A percentile compares a stretch with the other conserved stretches of the same genome.
Evolutionary conservation across 2,329 filamentous ascomycete genomes (phyloP).

Genomic region (Ascosphaera acerosa): DNA sequence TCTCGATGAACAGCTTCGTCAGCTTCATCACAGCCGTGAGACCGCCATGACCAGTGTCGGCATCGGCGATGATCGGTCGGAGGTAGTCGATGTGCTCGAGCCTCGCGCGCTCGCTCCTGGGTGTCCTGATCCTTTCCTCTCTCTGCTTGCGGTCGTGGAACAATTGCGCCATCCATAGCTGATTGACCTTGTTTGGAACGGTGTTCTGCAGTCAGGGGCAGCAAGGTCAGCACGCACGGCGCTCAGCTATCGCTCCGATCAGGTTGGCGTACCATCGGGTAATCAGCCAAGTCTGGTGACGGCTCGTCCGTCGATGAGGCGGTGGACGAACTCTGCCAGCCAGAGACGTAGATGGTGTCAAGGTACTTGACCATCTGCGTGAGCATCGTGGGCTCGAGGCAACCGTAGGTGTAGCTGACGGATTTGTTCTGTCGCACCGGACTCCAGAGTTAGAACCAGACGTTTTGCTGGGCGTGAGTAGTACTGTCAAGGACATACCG

Average conservation of each 20-base stretch:
- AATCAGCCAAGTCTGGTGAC: constrained; percentile 91
- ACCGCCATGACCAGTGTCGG: constrained; percentile 89
- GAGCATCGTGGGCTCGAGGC: constrained; percentile 91
- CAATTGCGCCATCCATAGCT: constrained; percentile 93
- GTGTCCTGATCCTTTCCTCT: constrained; percentile 63
- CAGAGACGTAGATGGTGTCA: constrained; percentile 95
- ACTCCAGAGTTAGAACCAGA: neutral
- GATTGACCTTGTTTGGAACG: constrained; percentile 91
- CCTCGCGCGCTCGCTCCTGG: constrained; percentile 44
- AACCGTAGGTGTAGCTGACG: constrained; percentile 87
- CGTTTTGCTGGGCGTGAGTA: neutral
- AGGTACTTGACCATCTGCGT: constrained; percentile 99
- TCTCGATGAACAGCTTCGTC: constrained; percentile 91
- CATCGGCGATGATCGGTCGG: constrained; percentile 85
- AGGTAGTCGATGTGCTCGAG: constrained; percentile 76
- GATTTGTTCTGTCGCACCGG: constrained; percentile 37
- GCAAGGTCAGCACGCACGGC: neutral
- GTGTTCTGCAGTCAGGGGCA: constrained; percentile 43
- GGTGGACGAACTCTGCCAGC: constrained; percentile 95
- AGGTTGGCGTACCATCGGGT: constrained; percentile 45
- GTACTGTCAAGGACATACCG: constrained; percentile 26
- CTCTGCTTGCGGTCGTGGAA: constrained; percentile 99
- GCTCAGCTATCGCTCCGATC: neutral
- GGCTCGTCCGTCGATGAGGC: constrained; percentile 89
- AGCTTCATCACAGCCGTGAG: constrained; percentile 99